These are phyloP conservation scores for Rosa lucieae DNA, from an alignment of 306 rosid species.

Conservation along the genomic window DNA sequence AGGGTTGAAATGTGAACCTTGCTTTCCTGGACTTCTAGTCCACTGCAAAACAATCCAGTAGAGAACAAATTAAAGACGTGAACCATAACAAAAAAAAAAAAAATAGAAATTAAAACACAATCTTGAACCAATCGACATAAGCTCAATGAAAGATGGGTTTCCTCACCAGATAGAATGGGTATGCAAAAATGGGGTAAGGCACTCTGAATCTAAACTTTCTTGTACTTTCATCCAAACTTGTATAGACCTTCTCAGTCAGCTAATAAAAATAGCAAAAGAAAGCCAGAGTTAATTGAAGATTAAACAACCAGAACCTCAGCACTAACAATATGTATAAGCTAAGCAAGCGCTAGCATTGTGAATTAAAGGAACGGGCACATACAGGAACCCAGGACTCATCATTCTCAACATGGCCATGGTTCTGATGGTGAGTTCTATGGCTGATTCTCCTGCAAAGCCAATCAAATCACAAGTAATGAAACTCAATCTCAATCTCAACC, in stretches of 20 bases:
- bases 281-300: background rate
- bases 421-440: constrained; percentile 95
- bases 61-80: background rate
- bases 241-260: constrained; percentile 76
- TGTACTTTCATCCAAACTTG: constrained; percentile 46
- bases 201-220: constrained; percentile 60
- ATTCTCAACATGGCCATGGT: constrained; percentile 93
- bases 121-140: background rate
- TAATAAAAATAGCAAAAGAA: constrained; percentile 27
- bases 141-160: background rate
- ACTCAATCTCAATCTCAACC: background rate
- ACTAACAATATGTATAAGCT: background rate
- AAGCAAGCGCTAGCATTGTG: constrained; percentile 18
- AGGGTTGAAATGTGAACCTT: constrained; percentile 93
- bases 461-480: background rate
- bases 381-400: constrained; percentile 99
- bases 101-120: background rate
- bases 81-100: background rate
- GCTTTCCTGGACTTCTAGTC: constrained; percentile 90
- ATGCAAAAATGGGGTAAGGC: constrained; percentile 86
- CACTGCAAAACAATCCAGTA: constrained; percentile 52
- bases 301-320: background rate
- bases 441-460: constrained; percentile 76
- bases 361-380: constrained; percentile 27
- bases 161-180: constrained; percentile 86